A percentile compares a stretch with the other conserved stretches of the same genome.
phyloP scores from a whole-genome alignment of 208 protist genomes.

The Acanthamoeba triangularis region DNA sequence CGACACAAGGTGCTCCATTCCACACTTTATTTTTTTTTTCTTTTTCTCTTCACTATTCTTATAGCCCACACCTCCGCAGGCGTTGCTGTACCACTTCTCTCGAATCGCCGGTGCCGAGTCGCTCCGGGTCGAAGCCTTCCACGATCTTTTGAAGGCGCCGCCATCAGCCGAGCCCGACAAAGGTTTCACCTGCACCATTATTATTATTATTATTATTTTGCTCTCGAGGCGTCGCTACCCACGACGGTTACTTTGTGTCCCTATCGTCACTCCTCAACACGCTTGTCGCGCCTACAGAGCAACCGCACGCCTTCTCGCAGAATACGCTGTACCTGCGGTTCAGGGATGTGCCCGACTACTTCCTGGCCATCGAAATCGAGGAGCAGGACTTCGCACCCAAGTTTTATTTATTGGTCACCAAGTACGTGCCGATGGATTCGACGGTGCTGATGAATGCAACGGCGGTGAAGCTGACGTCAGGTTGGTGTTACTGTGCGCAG shows the following conservation, averaged over 20 bases:
- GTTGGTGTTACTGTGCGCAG: not conserved
- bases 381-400: constrained; percentile 63
- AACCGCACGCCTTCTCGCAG: constrained; percentile 25
- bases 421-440: not conserved
- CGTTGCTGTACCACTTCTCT: constrained; percentile 66
- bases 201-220: too few relatives aligned
- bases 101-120: constrained; percentile 52
- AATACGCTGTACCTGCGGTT: constrained; percentile 70
- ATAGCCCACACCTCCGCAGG: not conserved
- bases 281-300: not conserved
- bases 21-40: not conserved
- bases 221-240: not conserved
- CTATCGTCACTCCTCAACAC: not conserved
- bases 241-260: not conserved
- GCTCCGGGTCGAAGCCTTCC: constrained; percentile 62
- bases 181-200: not conserved
- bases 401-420: constrained; percentile 76
- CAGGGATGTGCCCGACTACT: constrained; percentile 61
- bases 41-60: not conserved
- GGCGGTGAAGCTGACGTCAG: too few relatives aligned
- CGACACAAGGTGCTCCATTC: constrained; percentile 29
- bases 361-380: constrained; percentile 69
- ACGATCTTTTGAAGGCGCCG: constrained; percentile 51
- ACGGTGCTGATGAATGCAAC: too few relatives aligned
- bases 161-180: constrained; percentile 3